phyloP scores from a whole-genome alignment of 2,329 filamentous ascomycete species.

The Epicoccum sorghinum region DNA sequence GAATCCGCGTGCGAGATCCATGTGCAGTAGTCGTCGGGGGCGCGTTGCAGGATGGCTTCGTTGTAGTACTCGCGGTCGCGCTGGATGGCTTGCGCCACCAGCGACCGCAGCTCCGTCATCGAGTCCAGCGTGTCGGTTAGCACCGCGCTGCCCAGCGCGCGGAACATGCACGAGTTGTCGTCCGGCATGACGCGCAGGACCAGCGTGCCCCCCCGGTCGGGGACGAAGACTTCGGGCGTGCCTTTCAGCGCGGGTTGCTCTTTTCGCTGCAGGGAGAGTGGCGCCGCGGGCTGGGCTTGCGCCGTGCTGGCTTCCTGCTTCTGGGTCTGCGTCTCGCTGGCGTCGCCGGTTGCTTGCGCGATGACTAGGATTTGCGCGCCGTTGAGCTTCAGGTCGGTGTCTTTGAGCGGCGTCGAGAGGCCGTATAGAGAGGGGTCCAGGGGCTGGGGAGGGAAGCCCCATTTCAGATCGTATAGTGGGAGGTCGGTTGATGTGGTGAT shows the following conservation, averaged over 20 bases:
- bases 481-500: conserved; percentile 71
- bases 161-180: conserved; percentile 94
- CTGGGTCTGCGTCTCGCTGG: conserved; percentile 26
- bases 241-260: conserved; percentile 57
- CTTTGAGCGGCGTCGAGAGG: conserved; percentile 56
- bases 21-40: conserved; percentile 75
- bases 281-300: conserved; percentile 31
- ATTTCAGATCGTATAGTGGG: conserved; percentile 75
- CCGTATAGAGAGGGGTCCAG: conserved; percentile 66
- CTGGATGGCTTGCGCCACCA: conserved; percentile 81
- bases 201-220: conserved; percentile 61
- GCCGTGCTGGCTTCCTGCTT: conserved; percentile 19
- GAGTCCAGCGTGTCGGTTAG: conserved; percentile 66
- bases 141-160: conserved; percentile 83
- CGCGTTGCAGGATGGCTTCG: conserved; percentile 74
- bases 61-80: conserved; percentile 74
- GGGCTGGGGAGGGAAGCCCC: conserved; percentile 78
- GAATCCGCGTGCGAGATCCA: conserved; percentile 81
- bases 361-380: conserved; percentile 73
- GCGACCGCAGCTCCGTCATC: conserved; percentile 74
- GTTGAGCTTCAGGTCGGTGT: conserved; percentile 67
- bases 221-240: conserved; percentile 66
- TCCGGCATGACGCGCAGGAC: conserved; percentile 95
- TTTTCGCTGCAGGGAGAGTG: conserved; percentile 52
- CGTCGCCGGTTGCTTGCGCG: conserved; percentile 50